Evolutionary conservation across 306 rosid genomes (phyloP), one percentile per base, ranked within the genome.

Genomic region (Datisca glomerata): DNA sequence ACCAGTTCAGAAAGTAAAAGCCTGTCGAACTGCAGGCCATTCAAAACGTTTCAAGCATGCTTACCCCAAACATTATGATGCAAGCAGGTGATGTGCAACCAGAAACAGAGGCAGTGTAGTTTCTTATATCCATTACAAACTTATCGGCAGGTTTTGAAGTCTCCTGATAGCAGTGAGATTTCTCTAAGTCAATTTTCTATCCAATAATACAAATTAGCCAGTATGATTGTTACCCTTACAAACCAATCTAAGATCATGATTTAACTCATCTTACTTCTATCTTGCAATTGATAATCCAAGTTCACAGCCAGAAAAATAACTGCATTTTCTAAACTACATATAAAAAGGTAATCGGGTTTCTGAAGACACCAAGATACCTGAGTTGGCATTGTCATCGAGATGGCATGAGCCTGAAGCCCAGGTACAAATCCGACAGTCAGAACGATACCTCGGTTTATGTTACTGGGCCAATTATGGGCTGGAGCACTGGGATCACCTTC

Each of bases 341-440:
- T n/a, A n/a, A n/a, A n/a, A n/a, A n/a, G n/a, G n/a, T n/a, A n/a
- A n/a, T n/a, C n/a, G n/a, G n/a, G n/a, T n/a, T n/a, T n/a, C n/a
- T n/a, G n/a, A n/a, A n/a, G n/a, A n/a, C n/a, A n/a, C n/a, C n/a
- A n/a, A n/a, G n/a, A n/a, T n/a, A 74, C 96, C 79, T 44, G 51
- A 2, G 24, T 3, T 0, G 59, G 51, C 1, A 60, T 60, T 17
- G 54, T 20, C 40, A 85, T 45, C 0, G 96, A 83, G 52, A 81
- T 53, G 20, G 63, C 80, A 51, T 81, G 83, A 27, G 70, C 86
- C 65, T 65, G 70, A 3, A 81, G 47, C 54, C 93, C 93, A 2
- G 93, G 96, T 18, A 86, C 51, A 63, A 29, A 78, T 1, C 86
- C 96, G 47, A 81, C 36, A 1, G 78, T 70, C 71, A 86, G 38